These are phyloP conservation scores for Colletotrichum sp. DNA, from an alignment of 2,329 filamentous ascomycete genomes.

Conservation along the genomic window DNA sequence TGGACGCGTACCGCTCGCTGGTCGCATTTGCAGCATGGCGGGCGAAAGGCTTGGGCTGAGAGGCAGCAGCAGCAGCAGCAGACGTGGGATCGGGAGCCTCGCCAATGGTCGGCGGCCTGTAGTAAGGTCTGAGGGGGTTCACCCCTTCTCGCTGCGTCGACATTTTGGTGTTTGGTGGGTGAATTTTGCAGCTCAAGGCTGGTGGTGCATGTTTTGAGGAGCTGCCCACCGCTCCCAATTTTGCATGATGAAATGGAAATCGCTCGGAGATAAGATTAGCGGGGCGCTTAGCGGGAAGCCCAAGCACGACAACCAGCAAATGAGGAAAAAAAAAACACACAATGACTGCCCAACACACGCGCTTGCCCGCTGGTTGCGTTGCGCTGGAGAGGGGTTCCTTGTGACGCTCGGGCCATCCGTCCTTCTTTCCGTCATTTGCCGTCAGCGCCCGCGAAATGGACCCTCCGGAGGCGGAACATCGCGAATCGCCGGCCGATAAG, in stretches of 20 bases:
- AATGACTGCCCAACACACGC: not conserved
- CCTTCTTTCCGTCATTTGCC: not conserved
- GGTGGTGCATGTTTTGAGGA: slow-evolving; percentile 15
- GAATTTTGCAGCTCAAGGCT: slow-evolving; percentile 9
- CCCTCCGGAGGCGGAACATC: slow-evolving; percentile 14
- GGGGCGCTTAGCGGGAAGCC: not conserved
- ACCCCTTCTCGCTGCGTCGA: slow-evolving; percentile 49
- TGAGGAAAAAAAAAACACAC: not conserved
- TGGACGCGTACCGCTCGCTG: slow-evolving; percentile 51
- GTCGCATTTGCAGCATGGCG: slow-evolving; percentile 44
- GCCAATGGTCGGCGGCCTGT: slow-evolving; percentile 65
- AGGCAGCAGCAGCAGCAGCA: slow-evolving; percentile 30
- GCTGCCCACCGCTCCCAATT: slow-evolving; percentile 12
- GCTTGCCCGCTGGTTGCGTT: not conserved
- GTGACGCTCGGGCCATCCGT: not conserved
- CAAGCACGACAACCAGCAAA: not conserved
- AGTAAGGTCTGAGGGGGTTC: slow-evolving; percentile 74
- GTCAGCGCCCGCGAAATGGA: not conserved
- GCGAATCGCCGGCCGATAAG: slow-evolving; percentile 18
- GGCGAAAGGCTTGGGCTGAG: slow-evolving; percentile 47
- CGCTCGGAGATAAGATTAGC: slow-evolving; percentile 24
- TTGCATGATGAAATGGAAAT: slow-evolving; percentile 34
- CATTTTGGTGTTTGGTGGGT: slow-evolving; percentile 43
- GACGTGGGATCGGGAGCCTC: slow-evolving; percentile 44
- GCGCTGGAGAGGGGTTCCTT: not conserved